These are phyloP conservation scores for Synchytrium microbalum DNA, from an alignment of 371 early-diverging fungal genomes.

Conservation along the genomic window DNA sequence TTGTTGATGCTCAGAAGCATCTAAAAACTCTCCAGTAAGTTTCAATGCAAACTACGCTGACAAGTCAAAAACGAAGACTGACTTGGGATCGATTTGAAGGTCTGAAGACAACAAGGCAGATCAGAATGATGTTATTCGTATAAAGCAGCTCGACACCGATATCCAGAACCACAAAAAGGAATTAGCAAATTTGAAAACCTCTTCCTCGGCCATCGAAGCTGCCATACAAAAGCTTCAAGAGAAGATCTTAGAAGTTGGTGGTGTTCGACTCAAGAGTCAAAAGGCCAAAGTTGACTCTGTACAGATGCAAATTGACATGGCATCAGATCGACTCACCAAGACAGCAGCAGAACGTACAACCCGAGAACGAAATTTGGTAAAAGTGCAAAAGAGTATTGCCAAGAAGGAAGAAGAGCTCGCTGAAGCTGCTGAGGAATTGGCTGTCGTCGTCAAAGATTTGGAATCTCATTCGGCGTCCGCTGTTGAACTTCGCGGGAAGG, in stretches of 20 bases:
- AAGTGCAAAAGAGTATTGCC: constrained; percentile 52
- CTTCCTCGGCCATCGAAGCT: constrained; percentile 22
- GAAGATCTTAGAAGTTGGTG: constrained; percentile 84
- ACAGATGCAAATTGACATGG: constrained; percentile 60
- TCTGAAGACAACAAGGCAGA: constrained; percentile 10
- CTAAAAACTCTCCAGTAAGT: constrained; percentile 46
- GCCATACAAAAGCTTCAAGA: constrained; percentile 63
- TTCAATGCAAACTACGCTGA: no score
- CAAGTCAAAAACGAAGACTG: background rate
- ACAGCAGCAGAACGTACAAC: constrained; percentile 57
- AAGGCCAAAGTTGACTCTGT: constrained; percentile 77
- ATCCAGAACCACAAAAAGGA: constrained; percentile 14
- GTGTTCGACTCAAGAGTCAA: constrained; percentile 75
- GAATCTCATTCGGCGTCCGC: constrained; percentile 9
- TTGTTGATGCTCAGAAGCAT: constrained; percentile 52
- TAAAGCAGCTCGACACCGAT: constrained; percentile 13
- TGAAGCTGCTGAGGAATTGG: constrained; percentile 51
- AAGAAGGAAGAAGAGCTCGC: constrained; percentile 60
- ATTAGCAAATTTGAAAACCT: constrained; percentile 15
- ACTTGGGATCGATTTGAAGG: constrained; percentile 11
- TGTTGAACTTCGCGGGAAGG: constrained; percentile 10
- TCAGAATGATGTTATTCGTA: constrained; percentile 21
- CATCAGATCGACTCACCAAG: constrained; percentile 56
- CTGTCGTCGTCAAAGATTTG: constrained; percentile 48
- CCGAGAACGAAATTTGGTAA: constrained; percentile 65